These are phyloP conservation scores for Colletotrichum tabaci DNA, from an alignment of 2,329 filamentous ascomycete genomes.

Conservation along the genomic window DNA sequence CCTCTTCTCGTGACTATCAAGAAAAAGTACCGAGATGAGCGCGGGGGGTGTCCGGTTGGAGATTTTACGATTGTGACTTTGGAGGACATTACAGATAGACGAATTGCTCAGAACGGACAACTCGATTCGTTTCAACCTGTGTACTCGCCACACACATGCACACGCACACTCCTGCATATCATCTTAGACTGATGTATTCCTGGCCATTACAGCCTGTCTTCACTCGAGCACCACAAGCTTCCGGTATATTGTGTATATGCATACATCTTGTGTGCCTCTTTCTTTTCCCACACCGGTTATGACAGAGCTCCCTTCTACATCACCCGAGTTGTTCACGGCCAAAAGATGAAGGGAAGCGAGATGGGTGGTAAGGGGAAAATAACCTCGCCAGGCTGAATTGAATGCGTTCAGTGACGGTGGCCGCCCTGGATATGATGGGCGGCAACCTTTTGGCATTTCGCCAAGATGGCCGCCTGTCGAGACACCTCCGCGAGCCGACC, in stretches of 20 bases:
- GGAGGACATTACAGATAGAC: background rate
- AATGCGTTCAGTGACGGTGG: conserved; percentile 38
- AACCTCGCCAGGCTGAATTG: background rate
- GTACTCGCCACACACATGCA: background rate
- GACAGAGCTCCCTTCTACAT: background rate
- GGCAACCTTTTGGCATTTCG: conserved; percentile 77
- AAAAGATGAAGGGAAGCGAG: background rate
- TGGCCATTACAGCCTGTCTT: conserved; percentile 10
- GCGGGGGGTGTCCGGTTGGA: no score
- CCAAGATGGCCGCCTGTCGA: conserved; percentile 82
- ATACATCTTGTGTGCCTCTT: conserved; percentile 2
- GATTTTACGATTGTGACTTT: background rate
- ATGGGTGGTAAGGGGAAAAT: background rate
- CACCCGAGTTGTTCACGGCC: background rate
- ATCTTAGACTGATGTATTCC: conserved; percentile 2
- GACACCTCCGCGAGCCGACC: conserved; percentile 83
- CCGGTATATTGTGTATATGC: background rate
- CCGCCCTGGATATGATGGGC: conserved; percentile 44
- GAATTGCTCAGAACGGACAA: background rate
- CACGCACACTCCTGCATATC: background rate
- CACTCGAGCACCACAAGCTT: conserved; percentile 1
- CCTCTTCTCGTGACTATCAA: background rate
- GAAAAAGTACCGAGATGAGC: no score
- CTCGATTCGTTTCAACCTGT: background rate
- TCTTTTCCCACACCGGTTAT: background rate